phyloP scores from a whole-genome alignment of 148 eudicot species.

The Cornus controversa region DNA sequence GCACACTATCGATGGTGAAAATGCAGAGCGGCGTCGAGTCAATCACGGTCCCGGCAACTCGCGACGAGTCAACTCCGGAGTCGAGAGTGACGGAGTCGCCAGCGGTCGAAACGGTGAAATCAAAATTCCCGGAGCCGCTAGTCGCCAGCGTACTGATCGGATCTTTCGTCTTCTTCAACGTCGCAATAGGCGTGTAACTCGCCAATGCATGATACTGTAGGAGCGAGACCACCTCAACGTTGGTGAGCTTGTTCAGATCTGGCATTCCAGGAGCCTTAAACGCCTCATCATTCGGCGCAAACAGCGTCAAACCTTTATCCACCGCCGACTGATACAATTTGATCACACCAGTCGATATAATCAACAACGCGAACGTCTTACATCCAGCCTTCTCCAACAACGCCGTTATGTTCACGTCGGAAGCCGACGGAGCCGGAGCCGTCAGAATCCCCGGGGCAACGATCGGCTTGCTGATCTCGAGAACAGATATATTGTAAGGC shows the following conservation, averaged over 20 bases:
- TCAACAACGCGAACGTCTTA: conserved; percentile 29
- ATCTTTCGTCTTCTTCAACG: conserved; percentile 47
- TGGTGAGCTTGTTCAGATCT: conserved; percentile 50
- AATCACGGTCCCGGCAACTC: conserved; percentile 32
- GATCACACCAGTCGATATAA: conserved; percentile 29
- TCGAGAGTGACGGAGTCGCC: conserved; percentile 44
- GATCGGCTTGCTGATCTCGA: conserved; percentile 25
- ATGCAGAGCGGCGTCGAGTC: conserved; percentile 36
- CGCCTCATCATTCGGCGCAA: conserved; percentile 81
- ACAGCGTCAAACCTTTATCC: conserved; percentile 63
- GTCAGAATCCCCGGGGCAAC: conserved; percentile 27
- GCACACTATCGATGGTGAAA: too few relatives aligned
- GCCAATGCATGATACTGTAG: conserved; percentile 67
- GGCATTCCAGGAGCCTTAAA: conserved; percentile 53
- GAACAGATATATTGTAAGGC: conserved; percentile 52
- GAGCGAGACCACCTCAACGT: conserved; percentile 57
- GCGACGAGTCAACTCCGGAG: conserved; percentile 42
- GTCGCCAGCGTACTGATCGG: conserved; percentile 58
- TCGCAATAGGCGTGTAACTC: conserved; percentile 55
- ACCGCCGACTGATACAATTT: conserved; percentile 26
- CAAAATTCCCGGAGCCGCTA: conserved; percentile 51
- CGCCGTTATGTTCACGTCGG: conserved; percentile 27
- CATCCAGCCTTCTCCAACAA: conserved; percentile 37
- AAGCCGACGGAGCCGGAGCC: conserved; percentile 33
- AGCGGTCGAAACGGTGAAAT: conserved; percentile 18